phyloP scores from a whole-genome alignment of 352 stramenopile genomes.

The Phytophthora cactorum region DNA sequence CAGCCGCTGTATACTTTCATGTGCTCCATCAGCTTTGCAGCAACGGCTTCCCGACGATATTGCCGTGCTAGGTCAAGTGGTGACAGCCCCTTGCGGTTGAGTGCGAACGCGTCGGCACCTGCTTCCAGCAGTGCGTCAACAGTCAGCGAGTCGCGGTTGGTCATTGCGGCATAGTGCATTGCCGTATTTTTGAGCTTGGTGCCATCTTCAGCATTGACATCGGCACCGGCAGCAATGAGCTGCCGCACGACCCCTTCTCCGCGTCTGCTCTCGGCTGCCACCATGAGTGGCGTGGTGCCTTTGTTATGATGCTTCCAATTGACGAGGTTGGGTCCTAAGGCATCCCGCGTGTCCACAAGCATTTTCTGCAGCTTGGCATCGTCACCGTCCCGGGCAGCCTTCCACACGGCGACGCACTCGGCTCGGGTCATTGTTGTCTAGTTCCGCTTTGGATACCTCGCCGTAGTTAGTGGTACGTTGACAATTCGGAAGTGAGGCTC shows the following conservation, averaged over 20 bases:
- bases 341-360: conserved; percentile 24
- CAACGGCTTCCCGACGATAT: conserved; percentile 40
- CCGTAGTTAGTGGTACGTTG: background rate
- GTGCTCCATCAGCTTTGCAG: conserved; percentile 48
- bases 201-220: conserved; percentile 49
- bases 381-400: conserved; percentile 38
- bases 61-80: conserved; percentile 67
- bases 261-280: conserved; percentile 40
- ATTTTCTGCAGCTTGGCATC: conserved; percentile 31
- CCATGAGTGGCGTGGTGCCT: conserved; percentile 73
- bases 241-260: conserved; percentile 32
- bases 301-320: conserved; percentile 50
- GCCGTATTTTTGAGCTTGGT: conserved; percentile 61
- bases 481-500: conserved; percentile 17
- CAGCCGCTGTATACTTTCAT: conserved; percentile 63
- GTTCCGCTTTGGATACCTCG: no score
- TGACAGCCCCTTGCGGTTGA: conserved; percentile 65
- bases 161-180: conserved; percentile 67
- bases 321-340: conserved; percentile 36
- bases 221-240: conserved; percentile 54
- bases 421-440: conserved; percentile 33
- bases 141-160: conserved; percentile 47
- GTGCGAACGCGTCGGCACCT: conserved; percentile 54
- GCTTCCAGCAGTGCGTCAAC: conserved; percentile 57
- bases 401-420: conserved; percentile 42